Evolutionary conservation across 768 basidiomycete genomes (phyloP).

Genomic region (Lactifluus pinguis): DNA sequence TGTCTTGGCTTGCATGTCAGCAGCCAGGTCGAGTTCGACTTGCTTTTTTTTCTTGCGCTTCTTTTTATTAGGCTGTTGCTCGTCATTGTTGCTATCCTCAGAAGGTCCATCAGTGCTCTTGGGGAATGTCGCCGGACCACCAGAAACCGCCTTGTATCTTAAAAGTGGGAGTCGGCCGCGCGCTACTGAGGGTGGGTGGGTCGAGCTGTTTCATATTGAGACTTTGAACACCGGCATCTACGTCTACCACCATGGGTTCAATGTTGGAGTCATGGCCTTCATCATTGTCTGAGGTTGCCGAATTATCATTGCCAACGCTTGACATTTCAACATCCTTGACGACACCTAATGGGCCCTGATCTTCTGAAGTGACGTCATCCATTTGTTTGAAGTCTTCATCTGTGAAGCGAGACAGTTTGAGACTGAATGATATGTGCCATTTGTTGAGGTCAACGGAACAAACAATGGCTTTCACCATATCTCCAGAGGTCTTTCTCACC

Average conservation of each 20-base stretch:
- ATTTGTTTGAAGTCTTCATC: conserved; percentile 48
- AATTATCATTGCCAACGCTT: conserved; percentile 23
- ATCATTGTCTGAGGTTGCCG: conserved; percentile 12
- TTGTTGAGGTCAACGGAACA: conserved; percentile 65
- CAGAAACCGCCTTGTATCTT: conserved; percentile 56
- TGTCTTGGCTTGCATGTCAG: conserved; percentile 73
- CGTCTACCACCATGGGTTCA: conserved; percentile 37
- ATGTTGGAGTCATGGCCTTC: conserved; percentile 15
- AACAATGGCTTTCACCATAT: conserved; percentile 74
- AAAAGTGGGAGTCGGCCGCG: conserved; percentile 30
- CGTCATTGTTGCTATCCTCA: conserved; percentile 41
- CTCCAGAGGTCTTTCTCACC: no score
- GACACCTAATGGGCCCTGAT: conserved; percentile 26
- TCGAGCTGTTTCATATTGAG: neutral
- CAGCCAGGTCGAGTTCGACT: conserved; percentile 74
- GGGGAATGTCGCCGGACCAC: conserved; percentile 44
- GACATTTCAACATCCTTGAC: conserved; percentile 26
- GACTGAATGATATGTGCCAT: conserved; percentile 67
- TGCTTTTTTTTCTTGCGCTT: conserved; percentile 61
- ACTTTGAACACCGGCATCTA: conserved; percentile 23
- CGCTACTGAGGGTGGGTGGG: neutral
- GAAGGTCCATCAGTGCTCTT: conserved; percentile 32
- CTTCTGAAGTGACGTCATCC: conserved; percentile 28
- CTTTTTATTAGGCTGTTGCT: conserved; percentile 43
- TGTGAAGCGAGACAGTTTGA: conserved; percentile 83